phyloP scores from a whole-genome alignment of 2,329 filamentous ascomycete species.

The Cephalotrichum gorgonifer region DNA sequence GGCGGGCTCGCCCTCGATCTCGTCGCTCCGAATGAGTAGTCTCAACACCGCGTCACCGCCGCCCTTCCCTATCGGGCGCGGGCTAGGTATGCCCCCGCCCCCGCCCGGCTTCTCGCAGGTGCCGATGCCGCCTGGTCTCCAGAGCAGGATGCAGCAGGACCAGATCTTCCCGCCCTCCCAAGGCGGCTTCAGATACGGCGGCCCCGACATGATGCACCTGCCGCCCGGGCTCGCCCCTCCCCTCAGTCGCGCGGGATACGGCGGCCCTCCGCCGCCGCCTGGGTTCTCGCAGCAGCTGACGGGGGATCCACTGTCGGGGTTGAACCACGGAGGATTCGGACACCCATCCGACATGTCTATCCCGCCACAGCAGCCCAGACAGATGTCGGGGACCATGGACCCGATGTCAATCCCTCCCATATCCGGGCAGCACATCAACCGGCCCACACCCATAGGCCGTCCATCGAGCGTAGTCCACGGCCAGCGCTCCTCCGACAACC shows the following conservation, averaged over 20 bases:
- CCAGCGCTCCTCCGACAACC: slow-evolving; percentile 29
- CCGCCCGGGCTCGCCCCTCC: slow-evolving; percentile 41
- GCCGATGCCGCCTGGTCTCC: slow-evolving; percentile 34
- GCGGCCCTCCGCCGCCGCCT: slow-evolving; percentile 23
- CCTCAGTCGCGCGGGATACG: slow-evolving; percentile 31
- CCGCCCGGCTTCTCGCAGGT: slow-evolving; percentile 37
- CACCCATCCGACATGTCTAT: not conserved
- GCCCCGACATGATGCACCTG: slow-evolving; percentile 33
- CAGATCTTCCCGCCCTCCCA: slow-evolving; percentile 25
- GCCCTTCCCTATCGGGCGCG: slow-evolving; percentile 1
- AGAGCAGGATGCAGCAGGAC: slow-evolving; percentile 48
- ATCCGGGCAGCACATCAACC: slow-evolving; percentile 1
- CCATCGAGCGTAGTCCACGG: slow-evolving; percentile 62
- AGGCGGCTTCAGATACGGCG: slow-evolving; percentile 29
- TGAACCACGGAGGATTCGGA: not conserved
- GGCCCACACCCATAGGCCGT: slow-evolving; percentile 74
- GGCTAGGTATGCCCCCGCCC: slow-evolving; percentile 12
- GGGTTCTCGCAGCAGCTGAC: slow-evolving; percentile 20
- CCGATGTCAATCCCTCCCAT: slow-evolving; percentile 1
- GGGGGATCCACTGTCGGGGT: not conserved
- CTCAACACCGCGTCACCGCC: slow-evolving; percentile 1
- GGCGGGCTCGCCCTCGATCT: slow-evolving; percentile 2
- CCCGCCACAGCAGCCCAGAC: slow-evolving; percentile 3
- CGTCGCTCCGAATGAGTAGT: slow-evolving; percentile 1
- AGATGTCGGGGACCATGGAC: slow-evolving; percentile 7